These are phyloP conservation scores for Plenodomus lindquistii DNA, from an alignment of 2,329 filamentous ascomycete species.

Conservation along the genomic window DNA sequence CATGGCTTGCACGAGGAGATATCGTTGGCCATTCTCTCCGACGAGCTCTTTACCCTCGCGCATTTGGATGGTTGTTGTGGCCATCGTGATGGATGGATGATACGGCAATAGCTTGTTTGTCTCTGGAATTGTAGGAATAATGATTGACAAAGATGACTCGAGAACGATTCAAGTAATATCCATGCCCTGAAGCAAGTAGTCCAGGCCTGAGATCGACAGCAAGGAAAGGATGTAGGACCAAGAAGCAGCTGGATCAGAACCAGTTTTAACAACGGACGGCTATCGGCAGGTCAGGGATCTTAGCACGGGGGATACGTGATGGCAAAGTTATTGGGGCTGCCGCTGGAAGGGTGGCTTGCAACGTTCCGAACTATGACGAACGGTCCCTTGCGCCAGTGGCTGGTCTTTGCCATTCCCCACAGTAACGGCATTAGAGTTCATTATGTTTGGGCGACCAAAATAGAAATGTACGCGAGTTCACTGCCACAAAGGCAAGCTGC, in stretches of 20 bases:
- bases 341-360: not conserved
- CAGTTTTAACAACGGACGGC: not conserved
- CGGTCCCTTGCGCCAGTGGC: not conserved
- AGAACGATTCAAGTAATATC: not conserved
- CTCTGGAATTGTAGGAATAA: not conserved
- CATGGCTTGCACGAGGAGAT: conserved; percentile 11
- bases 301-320: not conserved
- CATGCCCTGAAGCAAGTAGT: not conserved
- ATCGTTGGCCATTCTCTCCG: conserved; percentile 12
- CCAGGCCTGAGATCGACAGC: not conserved
- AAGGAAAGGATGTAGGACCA: not conserved
- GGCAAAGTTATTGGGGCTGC: not conserved
- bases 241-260: not conserved
- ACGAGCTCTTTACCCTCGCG: conserved; percentile 13
- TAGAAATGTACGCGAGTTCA: not conserved
- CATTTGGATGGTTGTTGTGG: conserved; percentile 5
- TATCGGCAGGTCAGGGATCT: not conserved
- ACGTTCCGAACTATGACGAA: not conserved
- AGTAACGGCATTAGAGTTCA: not conserved
- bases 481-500: not conserved
- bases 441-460: not conserved
- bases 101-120: not conserved
- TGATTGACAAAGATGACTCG: not conserved
- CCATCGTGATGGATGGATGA: conserved; percentile 1
- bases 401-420: not conserved